Conservation (phyloP, 2,329 filamentous ascomycete species). For the Fusarium fracticaudum region DNA sequence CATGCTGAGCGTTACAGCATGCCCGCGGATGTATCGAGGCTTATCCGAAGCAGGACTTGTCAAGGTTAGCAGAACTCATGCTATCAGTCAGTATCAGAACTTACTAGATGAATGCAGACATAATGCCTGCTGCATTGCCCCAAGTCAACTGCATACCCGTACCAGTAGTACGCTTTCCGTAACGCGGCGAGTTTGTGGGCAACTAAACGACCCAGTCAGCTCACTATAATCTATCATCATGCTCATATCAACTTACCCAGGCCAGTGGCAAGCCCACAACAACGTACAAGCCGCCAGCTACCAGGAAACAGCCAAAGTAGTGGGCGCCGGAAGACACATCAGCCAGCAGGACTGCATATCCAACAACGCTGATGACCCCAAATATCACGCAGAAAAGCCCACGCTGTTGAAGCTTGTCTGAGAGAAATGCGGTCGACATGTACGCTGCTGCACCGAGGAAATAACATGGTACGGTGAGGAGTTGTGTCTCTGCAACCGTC, state of each 20-base stretch:
- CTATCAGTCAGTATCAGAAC: neutral
- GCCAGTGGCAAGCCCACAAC: conserved; percentile 65
- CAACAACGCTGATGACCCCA: conserved; percentile 69
- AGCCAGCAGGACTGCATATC: conserved; percentile 74
- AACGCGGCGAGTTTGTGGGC: conserved; percentile 75
- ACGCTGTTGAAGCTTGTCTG: conserved; percentile 73
- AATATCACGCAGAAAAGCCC: conserved; percentile 72
- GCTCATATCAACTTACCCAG: conserved; percentile 51
- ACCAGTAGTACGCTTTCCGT: conserved; percentile 78
- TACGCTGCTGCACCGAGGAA: conserved; percentile 76
- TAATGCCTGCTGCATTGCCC: conserved; percentile 76
- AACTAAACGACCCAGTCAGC: conserved; percentile 46
- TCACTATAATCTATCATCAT: neutral
- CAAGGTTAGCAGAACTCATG: conserved; percentile 11
- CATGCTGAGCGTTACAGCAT: conserved; percentile 68
- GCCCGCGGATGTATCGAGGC: conserved; percentile 69
- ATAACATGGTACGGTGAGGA: conserved; percentile 83
- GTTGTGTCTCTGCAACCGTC: conserved; percentile 72
- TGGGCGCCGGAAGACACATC: conserved; percentile 69
- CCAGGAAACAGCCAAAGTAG: conserved; percentile 80
- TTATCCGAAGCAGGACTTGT: conserved; percentile 57
- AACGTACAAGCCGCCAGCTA: conserved; percentile 76
- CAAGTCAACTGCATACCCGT: conserved; percentile 76
- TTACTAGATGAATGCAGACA: conserved; percentile 74
- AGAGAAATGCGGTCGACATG: conserved; percentile 71